Evolutionary conservation across 1,284 basidiomycete genomes (phyloP), one percentile per base, ranked within the genome.

Genomic region (Ganoderma resinaceum): DNA sequence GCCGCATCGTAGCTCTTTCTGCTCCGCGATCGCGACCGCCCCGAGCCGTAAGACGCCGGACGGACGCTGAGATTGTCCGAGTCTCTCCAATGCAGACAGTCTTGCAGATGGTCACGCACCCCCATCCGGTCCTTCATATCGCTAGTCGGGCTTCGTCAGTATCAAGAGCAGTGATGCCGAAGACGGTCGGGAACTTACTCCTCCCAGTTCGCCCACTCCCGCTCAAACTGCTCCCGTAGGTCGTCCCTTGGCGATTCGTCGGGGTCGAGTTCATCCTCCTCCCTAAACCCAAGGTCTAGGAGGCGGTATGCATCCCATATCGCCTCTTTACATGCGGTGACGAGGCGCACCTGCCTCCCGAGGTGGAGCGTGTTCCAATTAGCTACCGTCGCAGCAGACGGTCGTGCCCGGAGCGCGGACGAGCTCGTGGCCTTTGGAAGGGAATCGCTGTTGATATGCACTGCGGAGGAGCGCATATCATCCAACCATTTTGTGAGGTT

Each of bases 81-180:
- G 62, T 87, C 84, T 6, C 76, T 65, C 89, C 90, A 92, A n/a
- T 76, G 73, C n/a, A 88, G 76, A 55, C 84, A 81, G 8, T 82
- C 78, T 64, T 78, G 77, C 40, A 91, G 79, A 62, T 80, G 80
- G 20, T 81, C 80, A 46, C 88, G 86, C 80, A 91, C 85, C 59
- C 84, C 83, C 49, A 90, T 89, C n/a, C 91, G 88, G 73, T 91
- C 89, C 62, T 82, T 82, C 92, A 93, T 93, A 73, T 93, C 92
- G 70, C 91, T 93, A 68, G 18, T 14, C 46, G 55, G 43, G 61
- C 16, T 57, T 31, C 63, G 61, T 38, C 66, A 37, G 33, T 26
- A 61, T 57, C 23, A 58, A 29, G 69, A 20, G 23, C 26, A 35
- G 8, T 9, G 33, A 20, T 33, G 62, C 26, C 65, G 42, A 12